phyloP scores from a whole-genome alignment of 1,139 yeast species.

The Yamadazyma dushanensis region DNA sequence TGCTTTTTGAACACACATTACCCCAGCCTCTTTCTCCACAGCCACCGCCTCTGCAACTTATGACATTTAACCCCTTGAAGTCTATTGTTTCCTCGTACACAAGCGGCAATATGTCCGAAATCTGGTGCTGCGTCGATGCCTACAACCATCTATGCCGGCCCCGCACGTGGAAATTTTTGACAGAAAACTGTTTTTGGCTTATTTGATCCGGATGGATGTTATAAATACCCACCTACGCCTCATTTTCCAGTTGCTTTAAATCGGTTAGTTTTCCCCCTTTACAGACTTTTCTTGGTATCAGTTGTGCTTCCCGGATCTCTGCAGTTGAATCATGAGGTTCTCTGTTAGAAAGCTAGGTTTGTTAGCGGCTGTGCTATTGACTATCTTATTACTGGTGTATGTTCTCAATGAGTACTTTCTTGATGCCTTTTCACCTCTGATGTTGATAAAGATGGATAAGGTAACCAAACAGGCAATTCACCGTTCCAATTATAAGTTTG shows the following conservation, averaged over 20 bases:
- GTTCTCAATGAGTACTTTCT: not conserved
- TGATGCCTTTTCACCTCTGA: not conserved
- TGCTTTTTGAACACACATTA: too few relatives aligned
- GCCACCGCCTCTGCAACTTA: too few relatives aligned
- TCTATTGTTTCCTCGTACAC: too few relatives aligned
- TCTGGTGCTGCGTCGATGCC: constrained; percentile 1
- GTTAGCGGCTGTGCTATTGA: not conserved
- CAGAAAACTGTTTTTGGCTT: not conserved
- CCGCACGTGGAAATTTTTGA: constrained; percentile 3
- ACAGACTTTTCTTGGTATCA: not conserved
- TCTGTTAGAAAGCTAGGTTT: constrained; percentile 2
- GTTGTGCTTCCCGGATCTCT: not conserved
- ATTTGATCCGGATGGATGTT: not conserved
- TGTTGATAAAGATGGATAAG: constrained; percentile 16
- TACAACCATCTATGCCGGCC: not conserved
- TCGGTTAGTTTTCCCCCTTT: not conserved
- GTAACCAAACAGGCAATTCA: constrained; percentile 25
- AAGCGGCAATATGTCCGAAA: too few relatives aligned
- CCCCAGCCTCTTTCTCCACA: too few relatives aligned
- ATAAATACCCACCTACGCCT: not conserved
- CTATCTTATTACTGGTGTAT: not conserved
- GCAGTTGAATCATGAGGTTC: constrained; percentile 1
- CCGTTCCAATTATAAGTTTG: constrained; percentile 30
- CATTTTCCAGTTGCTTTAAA: too few relatives aligned
- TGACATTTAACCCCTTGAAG: too few relatives aligned